A percentile compares a stretch with the other conserved stretches of the same genome.
These are phyloP conservation scores for Datisca glomerata DNA, from an alignment of 306 rosid genomes.

Conservation along the genomic window DNA sequence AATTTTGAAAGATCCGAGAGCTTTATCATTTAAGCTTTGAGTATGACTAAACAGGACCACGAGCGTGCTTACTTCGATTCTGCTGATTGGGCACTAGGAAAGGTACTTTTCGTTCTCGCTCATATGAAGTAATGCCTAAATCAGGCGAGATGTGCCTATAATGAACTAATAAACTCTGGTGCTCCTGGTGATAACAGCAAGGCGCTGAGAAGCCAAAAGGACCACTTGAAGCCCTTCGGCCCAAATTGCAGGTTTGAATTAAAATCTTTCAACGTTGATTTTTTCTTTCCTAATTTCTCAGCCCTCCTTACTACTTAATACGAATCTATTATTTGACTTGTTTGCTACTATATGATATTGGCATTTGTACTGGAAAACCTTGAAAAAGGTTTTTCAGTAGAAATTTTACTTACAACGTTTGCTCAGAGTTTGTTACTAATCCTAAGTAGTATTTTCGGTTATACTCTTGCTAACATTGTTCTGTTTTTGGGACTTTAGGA, in stretches of 20 bases:
- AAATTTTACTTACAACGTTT: no score
- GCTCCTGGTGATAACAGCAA: conserved; percentile 48
- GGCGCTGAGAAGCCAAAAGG: conserved; percentile 95
- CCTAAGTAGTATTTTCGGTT: no score
- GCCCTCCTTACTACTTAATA: no score
- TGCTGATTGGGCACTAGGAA: conserved; percentile 99
- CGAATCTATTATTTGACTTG: no score
- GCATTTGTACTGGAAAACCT: no score
- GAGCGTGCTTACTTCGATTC: conserved; percentile 99
- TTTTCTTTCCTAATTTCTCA: no score
- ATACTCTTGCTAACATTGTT: no score
- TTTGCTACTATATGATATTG: no score
- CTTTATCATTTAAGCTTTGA: neutral
- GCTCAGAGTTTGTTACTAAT: no score
- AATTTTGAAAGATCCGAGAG: neutral
- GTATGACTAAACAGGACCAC: conserved; percentile 64
- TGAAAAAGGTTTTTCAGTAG: no score
- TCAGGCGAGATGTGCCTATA: neutral
- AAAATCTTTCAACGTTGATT: neutral
- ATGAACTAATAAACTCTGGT: conserved; percentile 3
- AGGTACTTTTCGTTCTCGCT: conserved; percentile 41
- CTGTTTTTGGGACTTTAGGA: no score
- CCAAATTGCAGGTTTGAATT: conserved; percentile 71
- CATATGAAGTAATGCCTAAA: neutral
- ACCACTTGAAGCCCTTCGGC: conserved; percentile 95